Percentiles rank a stretch among this genome's conserved stretches.
phyloP scores from a whole-genome alignment of 305 asterid genomes.

The Rubia balearica region DNA sequence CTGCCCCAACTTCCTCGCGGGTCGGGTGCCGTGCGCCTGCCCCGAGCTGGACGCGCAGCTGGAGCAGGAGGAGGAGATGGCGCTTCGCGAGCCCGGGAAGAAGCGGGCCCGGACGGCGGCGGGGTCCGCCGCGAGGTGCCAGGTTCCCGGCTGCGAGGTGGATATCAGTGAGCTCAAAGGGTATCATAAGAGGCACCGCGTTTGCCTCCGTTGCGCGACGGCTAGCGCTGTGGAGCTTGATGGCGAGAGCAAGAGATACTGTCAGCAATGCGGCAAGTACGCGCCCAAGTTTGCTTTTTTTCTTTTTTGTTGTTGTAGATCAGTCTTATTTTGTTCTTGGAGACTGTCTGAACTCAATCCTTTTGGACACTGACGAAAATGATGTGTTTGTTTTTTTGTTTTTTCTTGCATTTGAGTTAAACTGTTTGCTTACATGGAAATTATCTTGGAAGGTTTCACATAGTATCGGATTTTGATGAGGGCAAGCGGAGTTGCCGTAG shows the following conservation, averaged over 20 bases:
- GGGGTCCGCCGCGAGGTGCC: constrained; percentile 47
- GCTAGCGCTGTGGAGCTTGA: constrained; percentile 55
- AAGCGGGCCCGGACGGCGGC: constrained; percentile 45
- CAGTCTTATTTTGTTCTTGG: not conserved
- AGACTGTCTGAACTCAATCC: not conserved
- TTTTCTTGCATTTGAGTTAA: not conserved
- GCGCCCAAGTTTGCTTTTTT: constrained; percentile 8
- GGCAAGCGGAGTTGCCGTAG: constrained; percentile 94
- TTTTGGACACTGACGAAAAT: not conserved
- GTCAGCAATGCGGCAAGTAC: constrained; percentile 96
- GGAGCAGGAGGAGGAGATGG: constrained; percentile 43
- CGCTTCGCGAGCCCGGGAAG: constrained; percentile 38
- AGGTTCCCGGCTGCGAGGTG: constrained; percentile 73
- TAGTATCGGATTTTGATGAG: constrained; percentile 76
- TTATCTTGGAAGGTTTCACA: constrained; percentile 66
- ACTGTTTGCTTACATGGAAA: constrained; percentile 11
- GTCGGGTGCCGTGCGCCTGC: constrained; percentile 74
- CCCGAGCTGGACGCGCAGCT: constrained; percentile 69
- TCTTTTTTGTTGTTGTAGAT: no score
- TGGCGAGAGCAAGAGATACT: constrained; percentile 74
- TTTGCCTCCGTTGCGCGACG: constrained; percentile 70
- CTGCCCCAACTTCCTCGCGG: constrained; percentile 73
- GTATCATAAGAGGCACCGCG: constrained; percentile 72
- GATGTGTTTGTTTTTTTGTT: not conserved
- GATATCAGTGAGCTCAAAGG: constrained; percentile 88